A percentile compares a stretch with the other conserved stretches of the same genome.
Conservation (phyloP, 116 monocot species). For the Zostera marina region DNA sequence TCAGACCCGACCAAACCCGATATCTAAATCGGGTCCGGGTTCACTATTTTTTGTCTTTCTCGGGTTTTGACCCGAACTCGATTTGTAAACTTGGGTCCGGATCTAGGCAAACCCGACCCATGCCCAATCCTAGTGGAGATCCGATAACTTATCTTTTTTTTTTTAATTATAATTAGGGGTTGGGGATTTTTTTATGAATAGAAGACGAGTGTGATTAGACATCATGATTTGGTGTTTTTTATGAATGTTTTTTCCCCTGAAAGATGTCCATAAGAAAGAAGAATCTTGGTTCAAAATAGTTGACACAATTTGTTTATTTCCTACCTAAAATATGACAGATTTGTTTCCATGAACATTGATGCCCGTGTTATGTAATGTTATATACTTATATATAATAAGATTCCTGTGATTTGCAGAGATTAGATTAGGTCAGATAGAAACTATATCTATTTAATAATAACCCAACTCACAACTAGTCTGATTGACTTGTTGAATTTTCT, state of each 20-base stretch:
- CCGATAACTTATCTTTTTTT: not conserved
- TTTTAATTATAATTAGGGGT: not conserved
- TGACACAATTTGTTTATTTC: conserved; percentile 4
- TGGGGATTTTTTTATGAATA: not conserved
- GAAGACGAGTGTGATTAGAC: not conserved
- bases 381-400: not conserved
- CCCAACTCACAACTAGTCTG: not conserved
- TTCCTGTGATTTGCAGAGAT: conserved; percentile 3
- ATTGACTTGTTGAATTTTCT: conserved; percentile 1
- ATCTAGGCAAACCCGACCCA: too few species aligned
- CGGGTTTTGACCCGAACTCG: too few species aligned
- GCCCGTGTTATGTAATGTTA: not conserved
- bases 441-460: not conserved
- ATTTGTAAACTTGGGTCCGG: too few species aligned
- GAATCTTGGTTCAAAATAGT: not conserved
- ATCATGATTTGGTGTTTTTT: not conserved
- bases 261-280: not conserved
- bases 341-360: conserved; percentile 1
- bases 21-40: too few species aligned
- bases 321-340: conserved; percentile 1
- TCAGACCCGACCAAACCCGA: too few species aligned
- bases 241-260: conserved; percentile 2
- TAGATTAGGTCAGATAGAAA: not conserved
- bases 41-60: too few species aligned
- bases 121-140: too few species aligned